Percentiles rank a stretch among this genome's conserved stretches.
phyloP scores from a whole-genome alignment of 345 rosid species.

The Eucalyptus curtisii region DNA sequence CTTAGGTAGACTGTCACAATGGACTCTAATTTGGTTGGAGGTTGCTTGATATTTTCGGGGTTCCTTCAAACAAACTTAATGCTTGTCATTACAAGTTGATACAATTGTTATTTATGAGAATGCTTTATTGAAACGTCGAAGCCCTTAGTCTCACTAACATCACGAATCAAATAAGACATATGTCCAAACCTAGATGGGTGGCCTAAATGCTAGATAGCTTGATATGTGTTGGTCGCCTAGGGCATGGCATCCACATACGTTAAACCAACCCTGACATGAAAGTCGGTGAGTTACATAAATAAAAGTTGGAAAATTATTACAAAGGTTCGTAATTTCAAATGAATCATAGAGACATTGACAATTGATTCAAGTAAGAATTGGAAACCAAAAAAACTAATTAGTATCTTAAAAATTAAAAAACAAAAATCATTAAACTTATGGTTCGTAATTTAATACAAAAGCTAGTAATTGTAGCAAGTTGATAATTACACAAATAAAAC shows the following conservation, averaged over 20 bases:
- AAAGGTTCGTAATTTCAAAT: not conserved
- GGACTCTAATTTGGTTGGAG: not conserved
- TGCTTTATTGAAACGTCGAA: not conserved
- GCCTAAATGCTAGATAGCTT: not conserved
- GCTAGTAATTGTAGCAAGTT: not conserved
- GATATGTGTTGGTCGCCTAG: not conserved
- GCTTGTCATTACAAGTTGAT: not conserved
- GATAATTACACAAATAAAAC: not conserved
- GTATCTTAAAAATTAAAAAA: not conserved
- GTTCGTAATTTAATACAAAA: not conserved
- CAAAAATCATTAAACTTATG: not conserved
- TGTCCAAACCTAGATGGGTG: not conserved
- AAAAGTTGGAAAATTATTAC: not conserved
- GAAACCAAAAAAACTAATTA: not conserved
- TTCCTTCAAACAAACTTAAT: not conserved
- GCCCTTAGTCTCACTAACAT: not conserved
- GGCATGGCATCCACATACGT: not conserved
- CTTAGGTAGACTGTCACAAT: rapidly evolving
- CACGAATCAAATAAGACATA: not conserved
- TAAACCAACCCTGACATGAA: not conserved
- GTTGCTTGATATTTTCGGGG: not conserved
- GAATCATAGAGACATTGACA: not conserved
- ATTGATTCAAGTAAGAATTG: not conserved
- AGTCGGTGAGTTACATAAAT: not conserved
- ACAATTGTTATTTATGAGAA: not conserved